These are phyloP conservation scores for Eucalyptus marginata DNA, from an alignment of 345 rosid species.

Conservation along the genomic window DNA sequence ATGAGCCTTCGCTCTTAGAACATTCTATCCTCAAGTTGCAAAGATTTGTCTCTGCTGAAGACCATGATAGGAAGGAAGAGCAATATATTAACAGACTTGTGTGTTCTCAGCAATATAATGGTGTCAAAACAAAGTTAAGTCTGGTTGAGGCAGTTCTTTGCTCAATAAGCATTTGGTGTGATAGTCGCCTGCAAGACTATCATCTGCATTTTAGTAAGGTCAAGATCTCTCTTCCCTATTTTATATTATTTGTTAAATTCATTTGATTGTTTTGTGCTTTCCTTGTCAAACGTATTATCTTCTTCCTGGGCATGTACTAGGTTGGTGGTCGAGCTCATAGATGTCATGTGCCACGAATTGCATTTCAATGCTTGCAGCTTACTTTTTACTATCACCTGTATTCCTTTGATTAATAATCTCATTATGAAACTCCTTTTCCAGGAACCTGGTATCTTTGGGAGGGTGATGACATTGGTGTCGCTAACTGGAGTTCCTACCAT, in stretches of 20 bases:
- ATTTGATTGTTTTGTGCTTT: neutral
- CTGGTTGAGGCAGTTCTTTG: constrained; percentile 42
- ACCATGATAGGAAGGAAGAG: constrained; percentile 36
- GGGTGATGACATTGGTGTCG: constrained; percentile 45
- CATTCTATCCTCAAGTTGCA: constrained; percentile 48
- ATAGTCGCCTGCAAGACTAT: constrained; percentile 66
- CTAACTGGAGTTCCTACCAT: constrained; percentile 44
- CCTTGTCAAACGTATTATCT: neutral
- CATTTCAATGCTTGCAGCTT: neutral
- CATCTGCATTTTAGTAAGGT: constrained; percentile 84
- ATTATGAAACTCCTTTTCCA: constrained; percentile 15
- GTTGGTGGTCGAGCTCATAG: neutral
- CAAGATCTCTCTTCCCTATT: constrained; percentile 4
- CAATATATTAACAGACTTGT: constrained; percentile 38
- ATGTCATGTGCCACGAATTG: neutral
- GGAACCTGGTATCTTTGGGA: constrained; percentile 55
- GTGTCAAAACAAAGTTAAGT: constrained; percentile 21
- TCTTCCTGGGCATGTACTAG: neutral
- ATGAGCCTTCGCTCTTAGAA: constrained; percentile 54
- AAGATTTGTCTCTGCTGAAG: constrained; percentile 30
- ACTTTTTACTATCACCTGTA: neutral
- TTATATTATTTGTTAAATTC: neutral
- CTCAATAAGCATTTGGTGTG: constrained; percentile 70
- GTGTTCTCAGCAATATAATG: constrained; percentile 41
- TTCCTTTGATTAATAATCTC: neutral